phyloP scores from a whole-genome alignment of 768 basidiomycete species.

The Omphalotus guepiniiformis region DNA sequence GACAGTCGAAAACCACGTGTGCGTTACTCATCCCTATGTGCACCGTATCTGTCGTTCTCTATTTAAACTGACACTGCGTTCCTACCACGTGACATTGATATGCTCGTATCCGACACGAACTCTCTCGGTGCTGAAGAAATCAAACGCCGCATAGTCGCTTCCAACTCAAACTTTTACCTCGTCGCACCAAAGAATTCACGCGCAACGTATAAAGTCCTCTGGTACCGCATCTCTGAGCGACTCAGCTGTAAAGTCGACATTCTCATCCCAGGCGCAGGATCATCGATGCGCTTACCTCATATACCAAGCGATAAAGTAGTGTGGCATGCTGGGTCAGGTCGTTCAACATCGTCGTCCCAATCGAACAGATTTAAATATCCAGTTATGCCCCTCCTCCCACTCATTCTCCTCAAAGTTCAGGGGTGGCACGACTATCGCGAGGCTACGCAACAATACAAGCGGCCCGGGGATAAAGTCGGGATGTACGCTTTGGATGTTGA shows the following conservation, averaged over 20 bases:
- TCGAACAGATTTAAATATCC: too few species aligned
- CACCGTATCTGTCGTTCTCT: neutral
- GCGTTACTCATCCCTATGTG: conserved; percentile 9
- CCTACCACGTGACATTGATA: conserved; percentile 39
- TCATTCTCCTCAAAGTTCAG: too few species aligned
- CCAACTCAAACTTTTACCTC: conserved; percentile 31
- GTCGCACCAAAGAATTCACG: conserved; percentile 30
- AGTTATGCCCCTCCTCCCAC: too few species aligned
- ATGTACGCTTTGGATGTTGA: too few species aligned
- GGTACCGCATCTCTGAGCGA: conserved; percentile 25
- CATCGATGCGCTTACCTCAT: too few species aligned
- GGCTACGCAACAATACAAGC: too few species aligned
- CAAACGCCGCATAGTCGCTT: conserved; percentile 31
- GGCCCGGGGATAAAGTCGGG: too few species aligned
- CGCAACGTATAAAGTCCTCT: conserved; percentile 40
- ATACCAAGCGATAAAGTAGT: too few species aligned
- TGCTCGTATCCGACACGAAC: conserved; percentile 37
- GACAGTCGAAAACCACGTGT: conserved; percentile 33
- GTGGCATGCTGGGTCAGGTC: too few species aligned
- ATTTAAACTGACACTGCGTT: too few species aligned
- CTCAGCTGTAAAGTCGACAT: conserved; percentile 36
- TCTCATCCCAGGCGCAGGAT: conserved; percentile 30
- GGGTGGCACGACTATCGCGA: too few species aligned
- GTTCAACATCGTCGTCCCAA: too few species aligned
- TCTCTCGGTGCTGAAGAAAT: conserved; percentile 31